Base-by-base conservation (phyloP, 345 rosid genomes). In the Isatis tinctoria region DNA sequence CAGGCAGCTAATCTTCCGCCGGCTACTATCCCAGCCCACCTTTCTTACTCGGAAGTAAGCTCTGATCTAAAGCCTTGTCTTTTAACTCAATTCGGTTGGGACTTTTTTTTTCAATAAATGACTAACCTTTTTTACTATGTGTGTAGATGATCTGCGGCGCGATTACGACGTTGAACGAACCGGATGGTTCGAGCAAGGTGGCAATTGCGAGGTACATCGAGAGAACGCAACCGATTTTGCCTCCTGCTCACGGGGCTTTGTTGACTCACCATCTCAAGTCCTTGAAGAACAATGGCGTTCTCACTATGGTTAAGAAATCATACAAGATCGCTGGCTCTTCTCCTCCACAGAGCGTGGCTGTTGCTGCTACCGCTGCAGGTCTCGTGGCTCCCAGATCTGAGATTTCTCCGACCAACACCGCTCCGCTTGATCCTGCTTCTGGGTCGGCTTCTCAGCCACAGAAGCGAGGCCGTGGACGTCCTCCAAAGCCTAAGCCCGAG, bases 181-280 rank as follows among this genome's bases (percentile, higher is more conserved):
- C 68, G 4, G 83, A 87, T 9, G 98, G 97, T 47, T 94, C 97
- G 30, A 94, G 93, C 77, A 91, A 81, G 84, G 30, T 79, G 61
- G 89, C 95, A n/a, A 94, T 94, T 56, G 74, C 90, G 7, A 87
- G 85, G 81, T 84, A 80, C 77, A 87, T 91, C 28, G 86, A 86
- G 80, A 60, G 69, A 70, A 75, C 41, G 5, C 71, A 77, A 79
- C 3, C 81, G 6, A 81, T 74, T 70, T 70, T 94, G n/a, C 90
- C 93, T 3, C 44, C 84, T 37, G 60, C 77, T 57, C 90, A 94
- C 83, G 11, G 72, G 7, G 74, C 74, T 72, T 26, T 86, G 92
- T 32, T 94, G 84, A 79, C 85, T 74, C 81, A 84, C 41, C 82
- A 86, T 79, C 81, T 94, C 74, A 85, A 82, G 80, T 77, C 78